These are phyloP conservation scores for Celoporthe dispersa DNA, from an alignment of 2,329 filamentous ascomycete genomes.

Conservation along the genomic window DNA sequence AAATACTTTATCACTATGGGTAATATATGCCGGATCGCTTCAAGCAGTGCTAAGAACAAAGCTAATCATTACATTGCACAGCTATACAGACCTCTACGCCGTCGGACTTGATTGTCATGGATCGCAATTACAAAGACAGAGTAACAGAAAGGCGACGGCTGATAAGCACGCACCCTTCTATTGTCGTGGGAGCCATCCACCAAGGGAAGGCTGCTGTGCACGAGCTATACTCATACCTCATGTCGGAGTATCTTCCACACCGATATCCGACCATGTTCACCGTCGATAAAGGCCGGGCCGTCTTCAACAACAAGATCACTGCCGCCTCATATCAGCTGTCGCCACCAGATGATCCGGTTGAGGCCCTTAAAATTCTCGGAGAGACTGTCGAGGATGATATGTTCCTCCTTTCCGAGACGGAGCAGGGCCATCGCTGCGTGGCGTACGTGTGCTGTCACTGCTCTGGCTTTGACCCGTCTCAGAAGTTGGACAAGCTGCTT, in stretches of 20 bases:
- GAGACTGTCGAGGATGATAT: constrained; percentile 60
- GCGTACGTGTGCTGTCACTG: constrained; percentile 59
- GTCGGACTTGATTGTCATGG: constrained; percentile 57
- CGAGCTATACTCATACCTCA: constrained; percentile 54
- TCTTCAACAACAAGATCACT: constrained; percentile 48
- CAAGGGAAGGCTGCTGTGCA: constrained; percentile 47
- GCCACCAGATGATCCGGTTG: constrained; percentile 37
- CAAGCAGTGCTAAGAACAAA: neutral
- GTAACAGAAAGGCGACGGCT: constrained; percentile 46
- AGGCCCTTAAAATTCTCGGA: constrained; percentile 47
- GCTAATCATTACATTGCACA: constrained; percentile 32
- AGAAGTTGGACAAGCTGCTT: constrained; percentile 54
- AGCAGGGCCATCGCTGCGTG: constrained; percentile 46
- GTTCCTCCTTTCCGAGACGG: constrained; percentile 51
- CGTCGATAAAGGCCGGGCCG: constrained; percentile 38
- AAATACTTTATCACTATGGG: constrained; percentile 61
- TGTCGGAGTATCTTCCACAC: constrained; percentile 51
- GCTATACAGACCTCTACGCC: constrained; percentile 48
- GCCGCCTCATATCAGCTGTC: constrained; percentile 36
- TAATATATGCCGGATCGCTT: constrained; percentile 29
- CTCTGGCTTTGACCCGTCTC: constrained; percentile 54
- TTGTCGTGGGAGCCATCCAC: constrained; percentile 49
- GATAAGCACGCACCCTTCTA: constrained; percentile 43
- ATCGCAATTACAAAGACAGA: constrained; percentile 53
- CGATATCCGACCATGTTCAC: constrained; percentile 55